Conservation (phyloP, 768 basidiomycete genomes). For the Lactifluus volemus region DNA sequence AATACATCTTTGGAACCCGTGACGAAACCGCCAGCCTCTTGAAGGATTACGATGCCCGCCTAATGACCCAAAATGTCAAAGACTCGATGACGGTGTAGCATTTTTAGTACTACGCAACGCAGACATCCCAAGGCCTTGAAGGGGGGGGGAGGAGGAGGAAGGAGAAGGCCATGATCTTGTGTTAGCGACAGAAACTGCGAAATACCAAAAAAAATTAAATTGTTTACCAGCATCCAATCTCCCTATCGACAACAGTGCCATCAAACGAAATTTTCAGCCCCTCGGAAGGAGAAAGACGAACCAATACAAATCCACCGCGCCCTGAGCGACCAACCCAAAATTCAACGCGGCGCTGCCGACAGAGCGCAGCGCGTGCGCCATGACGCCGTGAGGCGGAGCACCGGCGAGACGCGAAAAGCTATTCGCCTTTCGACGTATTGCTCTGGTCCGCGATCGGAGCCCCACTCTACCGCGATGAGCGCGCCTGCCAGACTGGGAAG, state of each 20-base stretch:
- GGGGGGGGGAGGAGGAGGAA: no score
- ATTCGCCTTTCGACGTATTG: constrained; percentile 48
- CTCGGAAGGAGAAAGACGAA: constrained; percentile 27
- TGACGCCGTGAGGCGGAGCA: constrained; percentile 55
- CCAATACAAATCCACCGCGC: constrained; percentile 85
- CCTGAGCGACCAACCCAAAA: constrained; percentile 79
- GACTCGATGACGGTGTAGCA: no score
- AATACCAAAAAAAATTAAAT: no score
- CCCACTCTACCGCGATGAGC: constrained; percentile 83
- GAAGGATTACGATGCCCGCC: constrained; percentile 85
- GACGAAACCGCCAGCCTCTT: constrained; percentile 79
- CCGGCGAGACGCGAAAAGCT: constrained; percentile 74
- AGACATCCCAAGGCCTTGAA: constrained; percentile 85
- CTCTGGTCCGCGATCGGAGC: constrained; percentile 58
- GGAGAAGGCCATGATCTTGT: no score
- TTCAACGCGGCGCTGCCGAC: constrained; percentile 82
- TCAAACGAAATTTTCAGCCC: neutral
- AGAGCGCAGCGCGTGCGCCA: no score
- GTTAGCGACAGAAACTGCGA: no score
- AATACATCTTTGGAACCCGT: constrained; percentile 52
- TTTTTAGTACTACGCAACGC: constrained; percentile 33
- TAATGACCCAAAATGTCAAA: constrained; percentile 17
- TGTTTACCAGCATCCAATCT: constrained; percentile 62
- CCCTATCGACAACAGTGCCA: constrained; percentile 48
- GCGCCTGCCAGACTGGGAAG: constrained; percentile 65